Evolutionary conservation across 352 stramenopile genomes (phyloP).

Genomic region (Blastocystis sp.): DNA sequence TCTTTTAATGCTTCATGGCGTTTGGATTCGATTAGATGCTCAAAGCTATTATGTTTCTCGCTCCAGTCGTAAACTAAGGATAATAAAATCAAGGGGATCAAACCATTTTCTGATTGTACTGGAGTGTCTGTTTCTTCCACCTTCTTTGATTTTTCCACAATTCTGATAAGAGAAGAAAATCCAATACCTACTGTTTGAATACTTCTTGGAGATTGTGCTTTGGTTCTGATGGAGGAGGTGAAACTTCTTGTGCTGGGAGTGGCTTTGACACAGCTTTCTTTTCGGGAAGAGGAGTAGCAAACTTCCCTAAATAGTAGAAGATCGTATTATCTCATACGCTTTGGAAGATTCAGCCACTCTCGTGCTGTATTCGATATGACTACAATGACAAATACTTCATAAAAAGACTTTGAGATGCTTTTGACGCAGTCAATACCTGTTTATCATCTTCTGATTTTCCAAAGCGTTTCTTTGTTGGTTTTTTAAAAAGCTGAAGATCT

Average conservation of each 20-base stretch:
- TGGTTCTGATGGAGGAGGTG: background rate
- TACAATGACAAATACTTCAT: background rate
- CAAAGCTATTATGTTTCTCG: background rate
- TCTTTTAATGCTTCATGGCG: background rate
- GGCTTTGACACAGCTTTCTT: background rate
- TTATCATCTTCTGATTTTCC: background rate
- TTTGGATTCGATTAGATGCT: background rate
- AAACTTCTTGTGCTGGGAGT: background rate
- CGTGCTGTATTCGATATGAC: slow-evolving; percentile 11
- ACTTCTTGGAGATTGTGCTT: background rate
- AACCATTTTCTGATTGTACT: background rate
- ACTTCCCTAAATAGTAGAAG: background rate
- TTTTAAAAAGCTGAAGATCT: slow-evolving; percentile 9
- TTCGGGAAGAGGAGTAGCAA: background rate
- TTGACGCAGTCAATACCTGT: background rate
- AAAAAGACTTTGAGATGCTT: background rate
- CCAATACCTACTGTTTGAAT: background rate
- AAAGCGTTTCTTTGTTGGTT: background rate
- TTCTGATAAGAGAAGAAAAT: background rate
- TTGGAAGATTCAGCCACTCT: slow-evolving; percentile 45
- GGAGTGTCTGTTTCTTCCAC: background rate
- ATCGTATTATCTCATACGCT: background rate
- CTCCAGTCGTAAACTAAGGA: slow-evolving; percentile 12
- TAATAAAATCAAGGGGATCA: background rate
- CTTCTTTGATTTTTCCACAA: background rate